phyloP scores from a whole-genome alignment of 495 filamentous ascomycete genomes.

The Lasiosphaeria hispida region DNA sequence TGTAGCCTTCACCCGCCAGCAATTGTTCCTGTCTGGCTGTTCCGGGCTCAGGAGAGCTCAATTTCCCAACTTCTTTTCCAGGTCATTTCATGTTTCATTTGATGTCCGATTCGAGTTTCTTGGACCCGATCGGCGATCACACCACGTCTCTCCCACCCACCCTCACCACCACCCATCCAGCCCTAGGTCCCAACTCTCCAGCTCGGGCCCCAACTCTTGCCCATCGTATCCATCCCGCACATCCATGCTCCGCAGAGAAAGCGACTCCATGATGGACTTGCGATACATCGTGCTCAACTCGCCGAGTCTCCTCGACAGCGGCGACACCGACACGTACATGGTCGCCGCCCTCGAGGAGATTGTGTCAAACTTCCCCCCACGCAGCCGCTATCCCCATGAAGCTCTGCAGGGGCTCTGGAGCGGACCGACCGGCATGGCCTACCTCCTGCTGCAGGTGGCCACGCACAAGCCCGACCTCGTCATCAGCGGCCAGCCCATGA shows the following conservation, averaged over 20 bases:
- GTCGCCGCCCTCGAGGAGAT: conserved; percentile 32
- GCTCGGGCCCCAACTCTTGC: not conserved
- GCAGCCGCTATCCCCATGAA: conserved; percentile 25
- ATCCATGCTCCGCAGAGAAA: too few species aligned
- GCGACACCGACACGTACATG: conserved; percentile 22
- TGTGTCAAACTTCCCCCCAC: conserved; percentile 30
- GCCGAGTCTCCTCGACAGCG: conserved; percentile 9
- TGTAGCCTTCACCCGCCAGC: not conserved
- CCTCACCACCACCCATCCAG: not conserved
- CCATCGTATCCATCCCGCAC: not conserved
- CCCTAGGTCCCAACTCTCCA: too few species aligned
- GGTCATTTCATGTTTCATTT: too few species aligned
- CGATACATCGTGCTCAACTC: conserved; percentile 16
- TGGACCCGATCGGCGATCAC: too few species aligned
- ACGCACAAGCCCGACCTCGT: conserved; percentile 43
- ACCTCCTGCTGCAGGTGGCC: conserved; percentile 56
- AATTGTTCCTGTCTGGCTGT: not conserved
- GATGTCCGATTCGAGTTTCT: too few species aligned
- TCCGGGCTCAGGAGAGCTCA: too few species aligned
- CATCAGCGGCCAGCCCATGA: conserved; percentile 42
- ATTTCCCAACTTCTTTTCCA: too few species aligned
- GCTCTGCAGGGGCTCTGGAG: conserved; percentile 51
- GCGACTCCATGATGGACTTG: not conserved
- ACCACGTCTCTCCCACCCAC: not conserved
- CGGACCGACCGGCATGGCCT: conserved; percentile 59